Conservation (phyloP, 345 rosid genomes). For the Populus davidiana region DNA sequence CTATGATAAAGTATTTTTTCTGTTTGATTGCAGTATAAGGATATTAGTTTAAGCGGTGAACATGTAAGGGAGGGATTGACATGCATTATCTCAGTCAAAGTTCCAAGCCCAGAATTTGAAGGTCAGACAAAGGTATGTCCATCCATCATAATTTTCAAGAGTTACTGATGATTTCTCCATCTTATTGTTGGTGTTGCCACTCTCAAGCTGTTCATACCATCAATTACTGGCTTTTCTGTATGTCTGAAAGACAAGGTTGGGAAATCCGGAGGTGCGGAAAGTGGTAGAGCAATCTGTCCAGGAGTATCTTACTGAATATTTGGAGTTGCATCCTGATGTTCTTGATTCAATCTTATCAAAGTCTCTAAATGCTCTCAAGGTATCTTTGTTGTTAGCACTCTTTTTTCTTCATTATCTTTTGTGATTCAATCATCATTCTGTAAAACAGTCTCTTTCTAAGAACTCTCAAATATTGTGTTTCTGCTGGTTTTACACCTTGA, state of each 20-base stretch:
- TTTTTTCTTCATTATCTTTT: neutral
- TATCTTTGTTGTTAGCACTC: slow-evolving; percentile 21
- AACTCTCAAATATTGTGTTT: neutral
- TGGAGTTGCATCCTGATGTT: slow-evolving; percentile 95
- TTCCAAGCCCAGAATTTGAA: slow-evolving; percentile 98
- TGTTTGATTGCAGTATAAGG: slow-evolving; percentile 69
- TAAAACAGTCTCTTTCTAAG: neutral
- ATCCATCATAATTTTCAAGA: slow-evolving; percentile 7
- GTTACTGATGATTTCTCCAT: neutral
- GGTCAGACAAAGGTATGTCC: slow-evolving; percentile 92
- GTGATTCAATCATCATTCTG: neutral
- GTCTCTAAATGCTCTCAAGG: slow-evolving; percentile 95
- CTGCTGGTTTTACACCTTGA: neutral
- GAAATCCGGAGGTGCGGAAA: slow-evolving; percentile 97
- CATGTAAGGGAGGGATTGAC: slow-evolving; percentile 98
- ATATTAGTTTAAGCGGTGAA: slow-evolving; percentile 84
- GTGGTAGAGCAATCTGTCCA: slow-evolving; percentile 94
- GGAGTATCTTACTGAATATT: slow-evolving; percentile 86
- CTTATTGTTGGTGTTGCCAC: neutral
- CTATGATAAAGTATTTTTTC: slow-evolving; percentile 13
- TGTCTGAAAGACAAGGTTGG: slow-evolving; percentile 81
- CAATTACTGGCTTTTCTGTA: slow-evolving; percentile 11
- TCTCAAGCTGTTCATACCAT: slow-evolving; percentile 12
- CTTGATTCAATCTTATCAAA: slow-evolving; percentile 89
- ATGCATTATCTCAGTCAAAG: slow-evolving; percentile 90